Conservation (phyloP, 371 early-diverging fungal species). For the Syncephalastrum monosporum region DNA sequence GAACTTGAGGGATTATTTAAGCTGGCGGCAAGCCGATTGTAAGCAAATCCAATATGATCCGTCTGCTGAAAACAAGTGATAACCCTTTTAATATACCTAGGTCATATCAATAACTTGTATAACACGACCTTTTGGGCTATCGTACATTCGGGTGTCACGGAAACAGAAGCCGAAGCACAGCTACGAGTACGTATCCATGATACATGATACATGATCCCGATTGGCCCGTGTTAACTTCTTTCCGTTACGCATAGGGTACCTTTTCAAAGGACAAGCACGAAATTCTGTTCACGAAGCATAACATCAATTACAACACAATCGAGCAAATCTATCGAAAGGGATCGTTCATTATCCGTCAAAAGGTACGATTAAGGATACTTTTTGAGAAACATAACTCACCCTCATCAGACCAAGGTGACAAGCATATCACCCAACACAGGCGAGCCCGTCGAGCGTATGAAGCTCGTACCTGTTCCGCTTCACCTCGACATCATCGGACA, state of each 20-base stretch:
- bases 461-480: conserved; percentile 48
- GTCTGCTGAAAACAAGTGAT: no score
- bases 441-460: conserved; percentile 29
- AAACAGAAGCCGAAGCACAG: conserved; percentile 65
- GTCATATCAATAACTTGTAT: conserved; percentile 87
- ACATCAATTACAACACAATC: conserved; percentile 86
- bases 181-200: conserved; percentile 51
- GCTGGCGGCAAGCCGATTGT: conserved; percentile 96
- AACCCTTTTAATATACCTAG: conserved; percentile 16
- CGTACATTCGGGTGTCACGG: conserved; percentile 70
- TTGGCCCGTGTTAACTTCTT: background rate
- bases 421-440: conserved; percentile 37
- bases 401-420: conserved; percentile 33
- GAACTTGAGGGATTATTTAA: conserved; percentile 86
- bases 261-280: conserved; percentile 90
- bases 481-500: conserved; percentile 88
- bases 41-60: conserved; percentile 4
- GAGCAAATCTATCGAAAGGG: conserved; percentile 87
- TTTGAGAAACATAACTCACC: background rate
- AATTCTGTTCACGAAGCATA: conserved; percentile 77
- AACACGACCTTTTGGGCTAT: conserved; percentile 95
- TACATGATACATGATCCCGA: background rate
- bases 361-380: conserved; percentile 23
- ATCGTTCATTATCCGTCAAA: conserved; percentile 68
- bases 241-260: conserved; percentile 56